Conservation (phyloP, 1,284 basidiomycete genomes). For the Puccinia polysora region DNA sequence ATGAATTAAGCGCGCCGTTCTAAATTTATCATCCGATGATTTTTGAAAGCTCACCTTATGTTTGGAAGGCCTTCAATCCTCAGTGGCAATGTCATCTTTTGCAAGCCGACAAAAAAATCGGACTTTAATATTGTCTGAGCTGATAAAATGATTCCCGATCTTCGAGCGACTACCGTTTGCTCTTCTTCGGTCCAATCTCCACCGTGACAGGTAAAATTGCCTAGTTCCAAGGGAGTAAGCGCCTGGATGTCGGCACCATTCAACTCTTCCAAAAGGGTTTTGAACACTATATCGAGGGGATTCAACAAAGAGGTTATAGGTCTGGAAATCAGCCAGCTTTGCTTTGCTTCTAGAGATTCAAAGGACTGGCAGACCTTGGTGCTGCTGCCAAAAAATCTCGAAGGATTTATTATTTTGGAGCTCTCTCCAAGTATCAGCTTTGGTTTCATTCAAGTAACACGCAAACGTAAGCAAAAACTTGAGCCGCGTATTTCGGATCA, state of each 20-base stretch:
- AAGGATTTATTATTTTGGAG: conserved; percentile 41
- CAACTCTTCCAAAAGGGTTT: conserved; percentile 90
- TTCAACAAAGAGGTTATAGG: no score
- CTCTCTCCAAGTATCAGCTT: conserved; percentile 60
- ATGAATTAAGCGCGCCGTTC: neutral
- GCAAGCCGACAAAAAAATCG: conserved; percentile 56
- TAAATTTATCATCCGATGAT: neutral
- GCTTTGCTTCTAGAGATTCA: no score
- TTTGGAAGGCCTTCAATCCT: conserved; percentile 44
- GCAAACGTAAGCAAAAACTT: conserved; percentile 86
- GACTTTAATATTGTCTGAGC: conserved; percentile 93
- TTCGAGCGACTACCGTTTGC: conserved; percentile 64
- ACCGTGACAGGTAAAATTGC: conserved; percentile 58
- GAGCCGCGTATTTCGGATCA: conserved; percentile 42
- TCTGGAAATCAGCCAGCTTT: no score
- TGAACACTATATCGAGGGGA: conserved; percentile 67
- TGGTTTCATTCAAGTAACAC: conserved; percentile 79
- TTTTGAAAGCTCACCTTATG: conserved; percentile 24
- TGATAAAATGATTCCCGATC: conserved; percentile 80
- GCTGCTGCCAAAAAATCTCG: conserved; percentile 42
- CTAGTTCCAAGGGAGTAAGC: conserved; percentile 76
- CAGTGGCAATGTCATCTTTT: conserved; percentile 77
- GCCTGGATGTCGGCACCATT: conserved; percentile 71
- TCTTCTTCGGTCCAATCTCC: conserved; percentile 44
- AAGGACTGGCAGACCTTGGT: conserved; percentile 35